A percentile compares a stretch with the other conserved stretches of the same genome.
These are phyloP conservation scores for Arachis stenosperma DNA, from an alignment of 306 rosid species.

Conservation along the genomic window DNA sequence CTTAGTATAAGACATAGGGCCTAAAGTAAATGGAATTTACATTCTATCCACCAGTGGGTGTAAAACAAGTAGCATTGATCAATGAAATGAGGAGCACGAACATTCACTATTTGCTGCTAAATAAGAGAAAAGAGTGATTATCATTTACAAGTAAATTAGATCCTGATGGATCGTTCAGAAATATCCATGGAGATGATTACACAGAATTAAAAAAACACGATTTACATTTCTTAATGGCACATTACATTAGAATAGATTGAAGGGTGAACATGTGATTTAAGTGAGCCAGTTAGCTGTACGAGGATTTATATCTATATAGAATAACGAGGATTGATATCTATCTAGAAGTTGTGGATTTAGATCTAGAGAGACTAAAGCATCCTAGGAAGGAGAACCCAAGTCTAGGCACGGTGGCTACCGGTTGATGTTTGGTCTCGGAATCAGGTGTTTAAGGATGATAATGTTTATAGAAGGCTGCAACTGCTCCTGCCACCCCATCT, in stretches of 20 bases:
- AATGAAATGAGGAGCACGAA: background rate
- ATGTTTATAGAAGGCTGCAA: constrained; percentile 79
- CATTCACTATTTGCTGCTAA: background rate
- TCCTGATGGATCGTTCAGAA: constrained; percentile 1
- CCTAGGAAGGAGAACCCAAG: constrained; percentile 35
- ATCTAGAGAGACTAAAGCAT: constrained; percentile 52
- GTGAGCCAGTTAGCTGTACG: background rate
- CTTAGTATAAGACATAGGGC: too few species aligned
- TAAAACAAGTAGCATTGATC: background rate
- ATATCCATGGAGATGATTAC: constrained; percentile 2
- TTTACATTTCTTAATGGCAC: constrained; percentile 29
- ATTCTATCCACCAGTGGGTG: too few species aligned
- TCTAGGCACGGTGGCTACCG: constrained; percentile 11
- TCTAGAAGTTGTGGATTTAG: background rate
- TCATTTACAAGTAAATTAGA: background rate
- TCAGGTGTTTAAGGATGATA: constrained; percentile 36
- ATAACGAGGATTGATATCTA: background rate
- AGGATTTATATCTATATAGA: background rate
- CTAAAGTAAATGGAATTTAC: too few species aligned
- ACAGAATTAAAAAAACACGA: constrained; percentile 22
- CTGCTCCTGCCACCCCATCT: constrained; percentile 83
- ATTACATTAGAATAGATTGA: constrained; percentile 22
- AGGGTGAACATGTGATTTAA: constrained; percentile 12
- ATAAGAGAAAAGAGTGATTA: background rate
- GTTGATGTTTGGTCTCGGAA: background rate